Evolutionary conservation across 192 early-diverging fungal genomes (phyloP), one percentile per base, ranked within the genome.

Genomic region (Backusella westeae): DNA sequence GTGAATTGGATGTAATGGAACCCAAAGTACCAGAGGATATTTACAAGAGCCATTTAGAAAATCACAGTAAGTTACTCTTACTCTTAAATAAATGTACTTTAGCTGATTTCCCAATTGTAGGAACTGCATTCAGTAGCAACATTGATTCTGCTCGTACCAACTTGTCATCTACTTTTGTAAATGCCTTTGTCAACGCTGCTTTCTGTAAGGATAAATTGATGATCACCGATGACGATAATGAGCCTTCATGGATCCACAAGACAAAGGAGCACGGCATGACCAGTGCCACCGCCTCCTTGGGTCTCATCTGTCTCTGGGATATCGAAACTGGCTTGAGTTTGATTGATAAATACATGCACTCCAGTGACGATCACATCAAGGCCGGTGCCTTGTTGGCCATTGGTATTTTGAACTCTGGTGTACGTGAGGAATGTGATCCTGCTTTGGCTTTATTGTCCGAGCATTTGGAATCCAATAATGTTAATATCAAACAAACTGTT

Each of bases 251-350:
- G 97, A 96, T 98, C 75, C 97, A 93, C 89, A 98, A 97, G 85
- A 98, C 98, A 88, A 99, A 99, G 86, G 98, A 98, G 52, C 88
- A 95, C 72, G 95, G 93, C 84, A 98, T 97, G 96, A 87, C 96
- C 72, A 96, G 95, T 81, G 95, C 98, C 8, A 89, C 95, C 21
- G 98, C 98, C 15, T 99, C 98, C 0, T 78, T 99, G 65, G 98
- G 98, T 32, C 83, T 92, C 81, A 94, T 99, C 74, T 84, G 94
- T 75, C 84, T 99, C 73, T 99, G 98, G 98, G 95, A 98, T 80
- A 91, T 97, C 5, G 96, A 97, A 71, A 86, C 86, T 46, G 97
- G 96, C 35, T 85, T 99, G 53, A 92, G 90, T 74, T 89, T 95
- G 74, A 94, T 99, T 68, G 98, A 98, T 87, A 96, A 96, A 84